Base-by-base conservation (phyloP, 192 early-diverging fungal genomes). In the Backusella morwellensis region DNA sequence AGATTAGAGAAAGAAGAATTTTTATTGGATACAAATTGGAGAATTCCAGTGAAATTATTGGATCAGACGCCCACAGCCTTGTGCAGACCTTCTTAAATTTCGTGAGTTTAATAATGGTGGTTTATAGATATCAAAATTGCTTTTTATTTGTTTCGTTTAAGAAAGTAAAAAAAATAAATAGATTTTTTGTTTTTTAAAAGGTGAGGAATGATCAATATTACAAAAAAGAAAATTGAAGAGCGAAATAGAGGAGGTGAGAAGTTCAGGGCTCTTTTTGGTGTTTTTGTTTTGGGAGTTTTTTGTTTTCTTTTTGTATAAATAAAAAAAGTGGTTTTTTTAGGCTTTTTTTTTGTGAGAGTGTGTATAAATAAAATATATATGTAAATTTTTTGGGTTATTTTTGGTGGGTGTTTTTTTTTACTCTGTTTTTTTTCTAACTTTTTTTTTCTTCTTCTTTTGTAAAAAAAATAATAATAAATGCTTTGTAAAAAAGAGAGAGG, bases 361-460 rank as follows among this genome's bases (percentile, higher is more conserved):
- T 52, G 54, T 56, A 56, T 56, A 23, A 23, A 56, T 56, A 56
- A 23, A 23, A 56, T 23, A 54, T 23, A 54, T 56, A 26, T 56
- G 4, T 52, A 52, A 52, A 32, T 32, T 32, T 32, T 32, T 29
- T 29, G 19, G 47, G 47, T 54, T 56, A 56, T 56, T 56, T 23
- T 56, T 56, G 19, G 44, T 47, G 17, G 44, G 44, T 56, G 6
- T 56, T 56, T 56, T 56, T 56, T 56, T 56, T 56, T 56, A 23
- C 21, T 56, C 21, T 56, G 21, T 26, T 56, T 56, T 56, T 56
- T 56, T 56, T 71, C 7, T 70, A 23, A 21, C 29, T 40, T 41
- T 40, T 71, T 69, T 69, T 69, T 40, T 32, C 32, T 41, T 71
- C 21, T 70, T 71, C 21, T 70, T 70, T 44, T 21, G 38, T n/a